Evolutionary conservation across 1,284 basidiomycete species (phyloP).

Genomic region (Ceratobasidium sp.): DNA sequence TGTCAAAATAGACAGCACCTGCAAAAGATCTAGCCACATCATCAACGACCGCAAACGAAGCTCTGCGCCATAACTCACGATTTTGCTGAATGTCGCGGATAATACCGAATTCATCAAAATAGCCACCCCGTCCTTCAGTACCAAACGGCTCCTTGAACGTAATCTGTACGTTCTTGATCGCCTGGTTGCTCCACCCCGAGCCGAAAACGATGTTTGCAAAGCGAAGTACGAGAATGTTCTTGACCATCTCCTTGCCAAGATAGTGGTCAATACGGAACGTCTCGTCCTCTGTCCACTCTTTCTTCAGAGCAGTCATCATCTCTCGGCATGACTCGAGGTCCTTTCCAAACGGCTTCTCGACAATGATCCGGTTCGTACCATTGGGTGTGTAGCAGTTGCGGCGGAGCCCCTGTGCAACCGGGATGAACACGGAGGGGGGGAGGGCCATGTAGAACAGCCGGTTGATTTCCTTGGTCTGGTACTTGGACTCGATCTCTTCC

Average conservation of each 20-base stretch:
- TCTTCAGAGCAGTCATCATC: conserved; percentile 81
- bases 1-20: conserved; percentile 90
- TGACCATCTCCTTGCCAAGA: conserved; percentile 99
- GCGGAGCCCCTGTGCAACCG: conserved; percentile 84
- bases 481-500: conserved; percentile 77
- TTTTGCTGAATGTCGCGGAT: conserved; percentile 97
- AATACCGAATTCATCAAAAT: conserved; percentile 99
- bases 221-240: conserved; percentile 92
- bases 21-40: conserved; percentile 77
- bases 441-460: conserved; percentile 94
- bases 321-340: conserved; percentile 87
- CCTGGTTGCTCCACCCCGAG: conserved; percentile 92
- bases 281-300: conserved; percentile 93
- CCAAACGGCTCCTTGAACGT: conserved; percentile 99
- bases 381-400: conserved; percentile 79
- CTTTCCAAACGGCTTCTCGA: conserved; percentile 98
- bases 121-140: conserved; percentile 95
- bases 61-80: conserved; percentile 67
- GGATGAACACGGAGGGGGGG: conserved; percentile 91
- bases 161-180: conserved; percentile 94
- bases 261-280: conserved; percentile 99
- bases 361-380: conserved; percentile 88
- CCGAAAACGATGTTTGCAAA: conserved; percentile 93
- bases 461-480: conserved; percentile 72
- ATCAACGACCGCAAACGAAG: conserved; percentile 27